phyloP scores from a whole-genome alignment of 345 rosid species.

The Zanthoxylum bungeanum region DNA sequence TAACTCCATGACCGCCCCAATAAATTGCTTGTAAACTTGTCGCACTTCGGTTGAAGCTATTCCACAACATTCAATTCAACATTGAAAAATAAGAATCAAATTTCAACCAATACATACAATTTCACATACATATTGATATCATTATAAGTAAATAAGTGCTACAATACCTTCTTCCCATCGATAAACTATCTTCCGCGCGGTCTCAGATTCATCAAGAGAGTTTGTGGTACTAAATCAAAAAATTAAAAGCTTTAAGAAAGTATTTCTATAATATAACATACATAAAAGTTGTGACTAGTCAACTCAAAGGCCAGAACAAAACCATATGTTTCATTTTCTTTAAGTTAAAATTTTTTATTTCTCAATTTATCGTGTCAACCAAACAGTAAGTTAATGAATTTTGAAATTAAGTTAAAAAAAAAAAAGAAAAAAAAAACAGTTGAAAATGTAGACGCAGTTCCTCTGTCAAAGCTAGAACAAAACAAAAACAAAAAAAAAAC shows the following conservation, averaged over 20 bases:
- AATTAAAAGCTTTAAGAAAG: conserved; percentile 12
- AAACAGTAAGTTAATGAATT: too few relatives aligned
- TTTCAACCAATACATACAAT: background rate
- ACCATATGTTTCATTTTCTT: background rate
- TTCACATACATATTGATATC: background rate
- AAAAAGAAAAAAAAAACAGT: too few relatives aligned
- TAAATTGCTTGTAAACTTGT: conserved; percentile 76
- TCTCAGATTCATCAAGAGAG: conserved; percentile 66
- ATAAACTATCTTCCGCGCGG: conserved; percentile 71
- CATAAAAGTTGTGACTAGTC: too few relatives aligned
- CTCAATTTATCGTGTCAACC: too few relatives aligned
- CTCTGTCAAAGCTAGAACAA: too few relatives aligned
- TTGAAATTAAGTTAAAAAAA: too few relatives aligned
- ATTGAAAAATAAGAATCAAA: conserved; percentile 4
- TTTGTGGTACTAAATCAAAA: conserved; percentile 31
- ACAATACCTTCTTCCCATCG: conserved; percentile 87
- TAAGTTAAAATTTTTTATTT: background rate
- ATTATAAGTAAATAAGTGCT: background rate
- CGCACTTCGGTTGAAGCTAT: conserved; percentile 80
- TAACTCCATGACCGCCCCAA: conserved; percentile 69
- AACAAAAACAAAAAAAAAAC: background rate
- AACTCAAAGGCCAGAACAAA: background rate
- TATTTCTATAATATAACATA: background rate
- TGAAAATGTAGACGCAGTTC: too few relatives aligned
- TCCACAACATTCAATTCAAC: conserved; percentile 20